phyloP scores from a whole-genome alignment of 164 flowering plant species.

The Liquidambar formosana region DNA sequence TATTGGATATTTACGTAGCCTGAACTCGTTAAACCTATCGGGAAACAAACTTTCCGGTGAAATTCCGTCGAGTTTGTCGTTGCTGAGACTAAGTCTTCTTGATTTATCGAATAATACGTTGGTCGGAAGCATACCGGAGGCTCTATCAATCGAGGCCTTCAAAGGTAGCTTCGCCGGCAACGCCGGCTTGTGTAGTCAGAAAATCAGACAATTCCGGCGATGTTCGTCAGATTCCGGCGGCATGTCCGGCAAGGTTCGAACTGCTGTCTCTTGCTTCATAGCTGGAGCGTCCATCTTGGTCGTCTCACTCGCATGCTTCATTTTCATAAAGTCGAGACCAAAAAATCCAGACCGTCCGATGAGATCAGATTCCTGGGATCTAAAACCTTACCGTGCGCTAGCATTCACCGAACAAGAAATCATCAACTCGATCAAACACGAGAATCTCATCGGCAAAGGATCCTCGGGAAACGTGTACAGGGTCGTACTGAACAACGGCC shows the following conservation, averaged over 20 bases:
- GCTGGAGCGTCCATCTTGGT: conserved; percentile 27
- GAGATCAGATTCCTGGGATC: conserved; percentile 32
- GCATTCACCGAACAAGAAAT: conserved; percentile 42
- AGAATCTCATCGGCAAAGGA: conserved; percentile 55
- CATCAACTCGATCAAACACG: conserved; percentile 30
- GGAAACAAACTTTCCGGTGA: conserved; percentile 37
- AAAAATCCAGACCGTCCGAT: conserved; percentile 9
- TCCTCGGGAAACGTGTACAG: conserved; percentile 59
- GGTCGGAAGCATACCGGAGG: conserved; percentile 39
- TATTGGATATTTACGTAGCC: conserved; percentile 24
- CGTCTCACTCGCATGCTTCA: conserved; percentile 14
- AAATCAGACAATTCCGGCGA: conserved; percentile 3
- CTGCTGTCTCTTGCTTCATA: conserved; percentile 21
- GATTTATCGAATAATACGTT: conserved; percentile 51
- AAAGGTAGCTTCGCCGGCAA: conserved; percentile 44
- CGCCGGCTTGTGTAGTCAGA: conserved; percentile 43
- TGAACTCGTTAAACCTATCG: conserved; percentile 44
- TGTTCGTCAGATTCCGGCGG: conserved; percentile 28
- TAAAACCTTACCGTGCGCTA: conserved; percentile 37
- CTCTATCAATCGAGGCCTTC: conserved; percentile 29
- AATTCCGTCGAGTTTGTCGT: conserved; percentile 38
- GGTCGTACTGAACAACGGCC: conserved; percentile 30
- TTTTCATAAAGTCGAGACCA: conserved; percentile 18
- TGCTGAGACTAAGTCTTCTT: conserved; percentile 38
- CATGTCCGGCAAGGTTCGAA: conserved; percentile 4